These are phyloP conservation scores for Tolypocladium sp. DNA, from an alignment of 2,329 filamentous ascomycete genomes.

Conservation along the genomic window DNA sequence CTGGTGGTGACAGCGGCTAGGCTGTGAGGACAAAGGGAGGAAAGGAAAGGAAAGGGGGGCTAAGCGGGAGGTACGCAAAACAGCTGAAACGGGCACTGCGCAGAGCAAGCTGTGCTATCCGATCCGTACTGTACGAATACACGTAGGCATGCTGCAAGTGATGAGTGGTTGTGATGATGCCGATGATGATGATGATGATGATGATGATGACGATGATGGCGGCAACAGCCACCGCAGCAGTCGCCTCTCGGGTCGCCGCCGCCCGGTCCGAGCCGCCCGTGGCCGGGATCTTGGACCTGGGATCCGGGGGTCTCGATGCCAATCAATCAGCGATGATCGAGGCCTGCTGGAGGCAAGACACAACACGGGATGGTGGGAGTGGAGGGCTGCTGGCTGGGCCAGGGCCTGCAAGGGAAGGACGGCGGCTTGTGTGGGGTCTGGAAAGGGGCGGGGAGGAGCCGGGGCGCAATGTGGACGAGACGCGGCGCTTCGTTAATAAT, in stretches of 20 bases:
- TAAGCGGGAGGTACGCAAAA: background rate
- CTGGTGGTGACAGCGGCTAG: background rate
- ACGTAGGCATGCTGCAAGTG: background rate
- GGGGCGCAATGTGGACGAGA: background rate
- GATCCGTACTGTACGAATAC: background rate
- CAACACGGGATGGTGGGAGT: background rate
- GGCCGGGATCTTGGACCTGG: background rate
- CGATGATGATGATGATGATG: background rate
- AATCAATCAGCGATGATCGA: background rate
- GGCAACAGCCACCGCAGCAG: background rate
- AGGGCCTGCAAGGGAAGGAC: background rate
- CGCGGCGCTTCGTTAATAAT: background rate
- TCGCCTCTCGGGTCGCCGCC: background rate
- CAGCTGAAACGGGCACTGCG: no score
- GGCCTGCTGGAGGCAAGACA: background rate
- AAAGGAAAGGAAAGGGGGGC: no score
- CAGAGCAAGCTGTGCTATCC: background rate
- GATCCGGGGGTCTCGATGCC: background rate
- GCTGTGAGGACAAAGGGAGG: background rate
- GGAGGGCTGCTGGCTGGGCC: background rate
- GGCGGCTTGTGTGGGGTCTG: background rate
- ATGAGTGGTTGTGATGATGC: background rate
- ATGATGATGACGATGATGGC: background rate
- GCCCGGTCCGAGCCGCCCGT: background rate
- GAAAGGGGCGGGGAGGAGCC: background rate